phyloP scores from a whole-genome alignment of 148 eudicot species.

The Nyssa sinensis region DNA sequence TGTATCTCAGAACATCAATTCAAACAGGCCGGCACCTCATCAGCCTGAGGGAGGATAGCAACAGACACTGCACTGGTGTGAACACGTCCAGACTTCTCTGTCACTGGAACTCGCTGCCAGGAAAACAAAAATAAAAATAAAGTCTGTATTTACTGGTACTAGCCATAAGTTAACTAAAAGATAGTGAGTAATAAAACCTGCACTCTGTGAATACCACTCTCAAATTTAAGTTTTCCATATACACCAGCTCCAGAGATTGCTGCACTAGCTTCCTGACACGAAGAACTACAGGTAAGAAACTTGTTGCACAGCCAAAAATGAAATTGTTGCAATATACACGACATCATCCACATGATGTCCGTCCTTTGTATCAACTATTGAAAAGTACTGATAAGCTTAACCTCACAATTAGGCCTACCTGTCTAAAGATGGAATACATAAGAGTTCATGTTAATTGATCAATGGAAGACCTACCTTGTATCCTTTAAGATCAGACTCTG shows the following conservation, averaged over 20 bases:
- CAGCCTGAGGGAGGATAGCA: slow-evolving; percentile 95
- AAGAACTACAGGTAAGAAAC: background rate
- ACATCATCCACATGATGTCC: background rate
- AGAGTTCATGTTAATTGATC: slow-evolving; percentile 5
- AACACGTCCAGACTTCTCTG: slow-evolving; percentile 91
- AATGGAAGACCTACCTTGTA: slow-evolving; percentile 56
- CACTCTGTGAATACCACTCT: slow-evolving; percentile 97
- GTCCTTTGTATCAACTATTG: background rate
- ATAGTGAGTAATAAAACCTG: slow-evolving; percentile 49
- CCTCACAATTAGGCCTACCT: background rate
- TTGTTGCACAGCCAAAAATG: background rate
- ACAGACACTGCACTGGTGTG: slow-evolving; percentile 97
- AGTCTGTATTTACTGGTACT: background rate
- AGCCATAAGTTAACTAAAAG: slow-evolving; percentile 1
- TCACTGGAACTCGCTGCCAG: slow-evolving; percentile 91
- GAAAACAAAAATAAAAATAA: slow-evolving; percentile 15
- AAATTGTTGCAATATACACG: background rate
- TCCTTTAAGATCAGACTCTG: slow-evolving; percentile 78
- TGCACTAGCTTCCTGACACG: slow-evolving; percentile 87
- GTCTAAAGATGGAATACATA: slow-evolving; percentile 2
- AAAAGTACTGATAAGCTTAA: background rate
- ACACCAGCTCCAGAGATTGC: slow-evolving; percentile 76
- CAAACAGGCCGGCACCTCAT: slow-evolving; percentile 54
- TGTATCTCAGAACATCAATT: background rate
- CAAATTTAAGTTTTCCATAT: slow-evolving; percentile 89